Conservation (phyloP, 495 filamentous ascomycete genomes). For the Lasiosphaeria hispida region DNA sequence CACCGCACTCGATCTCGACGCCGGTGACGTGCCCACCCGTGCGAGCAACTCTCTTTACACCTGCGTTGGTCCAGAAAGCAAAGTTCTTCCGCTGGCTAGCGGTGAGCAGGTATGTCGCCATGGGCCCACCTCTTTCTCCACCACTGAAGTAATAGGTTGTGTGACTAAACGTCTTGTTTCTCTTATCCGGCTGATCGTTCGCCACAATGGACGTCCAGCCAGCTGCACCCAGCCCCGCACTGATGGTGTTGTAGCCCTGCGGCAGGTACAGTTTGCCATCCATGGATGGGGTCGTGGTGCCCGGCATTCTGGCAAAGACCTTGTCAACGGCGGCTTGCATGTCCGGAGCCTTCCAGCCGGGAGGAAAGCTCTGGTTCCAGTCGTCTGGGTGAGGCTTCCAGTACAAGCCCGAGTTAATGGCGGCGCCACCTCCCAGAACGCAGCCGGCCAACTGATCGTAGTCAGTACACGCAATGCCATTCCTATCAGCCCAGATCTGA, state of each 20-base stretch:
- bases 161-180: conserved; percentile 60
- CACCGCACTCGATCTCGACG: conserved; percentile 60
- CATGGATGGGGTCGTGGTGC: conserved; percentile 59
- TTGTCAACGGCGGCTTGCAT: conserved; percentile 54
- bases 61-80: conserved; percentile 56
- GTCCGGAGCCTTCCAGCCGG: conserved; percentile 64
- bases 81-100: conserved; percentile 60
- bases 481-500: conserved; percentile 57
- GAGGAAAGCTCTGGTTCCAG: conserved; percentile 67
- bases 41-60: conserved; percentile 61
- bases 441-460: conserved; percentile 67
- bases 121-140: conserved; percentile 63
- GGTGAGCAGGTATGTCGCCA: conserved; percentile 66
- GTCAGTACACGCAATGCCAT: conserved; percentile 60
- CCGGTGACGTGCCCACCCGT: conserved; percentile 57
- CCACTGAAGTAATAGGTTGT: conserved; percentile 61
- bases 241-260: conserved; percentile 56
- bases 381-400: conserved; percentile 49
- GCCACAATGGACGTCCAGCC: conserved; percentile 61
- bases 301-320: conserved; percentile 63
- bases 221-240: conserved; percentile 48
- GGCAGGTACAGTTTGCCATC: conserved; percentile 66
- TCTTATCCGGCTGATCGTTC: conserved; percentile 55
- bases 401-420: conserved; percentile 60
- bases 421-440: conserved; percentile 67